Evolutionary conservation across 2,329 filamentous ascomycete genomes (phyloP).

Genomic region (Tricladium varicosporioides): DNA sequence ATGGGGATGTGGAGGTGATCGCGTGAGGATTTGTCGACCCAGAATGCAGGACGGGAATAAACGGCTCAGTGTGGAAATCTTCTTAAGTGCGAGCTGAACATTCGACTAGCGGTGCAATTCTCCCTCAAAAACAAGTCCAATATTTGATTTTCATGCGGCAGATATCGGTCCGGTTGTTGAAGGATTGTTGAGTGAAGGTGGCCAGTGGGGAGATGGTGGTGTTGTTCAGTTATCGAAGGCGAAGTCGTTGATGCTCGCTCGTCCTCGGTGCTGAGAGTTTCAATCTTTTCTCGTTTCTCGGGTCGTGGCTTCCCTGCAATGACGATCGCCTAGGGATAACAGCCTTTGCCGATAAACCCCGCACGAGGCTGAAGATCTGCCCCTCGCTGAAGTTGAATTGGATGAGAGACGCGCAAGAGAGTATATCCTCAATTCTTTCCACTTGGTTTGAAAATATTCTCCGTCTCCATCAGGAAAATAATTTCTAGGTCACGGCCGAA

Average conservation of each 20-base stretch:
- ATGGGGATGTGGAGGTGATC: conserved; percentile 12
- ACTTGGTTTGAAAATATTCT: neutral
- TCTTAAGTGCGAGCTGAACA: neutral
- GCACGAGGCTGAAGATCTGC: conserved; percentile 15
- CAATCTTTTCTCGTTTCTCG: neutral
- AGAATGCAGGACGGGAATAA: conserved; percentile 11
- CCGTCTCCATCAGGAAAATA: neutral
- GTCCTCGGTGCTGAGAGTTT: neutral
- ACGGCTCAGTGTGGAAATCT: conserved; percentile 17
- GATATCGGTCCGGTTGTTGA: neutral
- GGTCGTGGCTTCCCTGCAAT: neutral
- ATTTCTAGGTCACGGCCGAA: neutral
- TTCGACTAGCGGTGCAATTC: neutral
- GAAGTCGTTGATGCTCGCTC: neutral
- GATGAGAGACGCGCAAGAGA: neutral
- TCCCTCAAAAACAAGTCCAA: neutral
- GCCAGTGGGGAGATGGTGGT: neutral
- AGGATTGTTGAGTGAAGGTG: neutral
- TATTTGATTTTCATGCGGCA: neutral
- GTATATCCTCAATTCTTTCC: neutral
- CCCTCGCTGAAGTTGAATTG: neutral
- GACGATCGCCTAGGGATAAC: neutral
- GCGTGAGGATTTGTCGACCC: conserved; percentile 20
- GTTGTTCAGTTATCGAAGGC: neutral
- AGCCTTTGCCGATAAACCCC: conserved; percentile 13